Conservation (phyloP, 345 rosid species). For the Fremontodendron californicum region DNA sequence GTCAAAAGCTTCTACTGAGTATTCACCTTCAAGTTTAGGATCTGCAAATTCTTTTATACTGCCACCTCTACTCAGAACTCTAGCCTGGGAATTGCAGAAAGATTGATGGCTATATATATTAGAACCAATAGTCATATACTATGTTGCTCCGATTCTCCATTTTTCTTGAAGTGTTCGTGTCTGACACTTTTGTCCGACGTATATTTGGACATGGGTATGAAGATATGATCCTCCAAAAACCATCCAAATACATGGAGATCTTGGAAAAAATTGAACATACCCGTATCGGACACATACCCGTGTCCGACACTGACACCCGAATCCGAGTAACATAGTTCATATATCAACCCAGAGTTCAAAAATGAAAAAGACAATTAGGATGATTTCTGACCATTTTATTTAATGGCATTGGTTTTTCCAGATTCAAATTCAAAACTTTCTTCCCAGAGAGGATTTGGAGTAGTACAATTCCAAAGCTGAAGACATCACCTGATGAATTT, state of each 20-base stretch:
- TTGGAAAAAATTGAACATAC: no score
- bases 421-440: slow-evolving; percentile 42
- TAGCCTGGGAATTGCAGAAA: slow-evolving; percentile 38
- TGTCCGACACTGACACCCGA: no score
- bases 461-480: slow-evolving; percentile 49
- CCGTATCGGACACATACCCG: no score
- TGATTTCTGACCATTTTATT: slow-evolving; percentile 39
- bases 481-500: slow-evolving; percentile 43
- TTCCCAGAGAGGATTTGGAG: slow-evolving; percentile 47
- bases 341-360: neutral
- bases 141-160: no score
- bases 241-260: no score
- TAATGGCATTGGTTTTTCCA: slow-evolving; percentile 36
- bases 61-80: slow-evolving; percentile 33
- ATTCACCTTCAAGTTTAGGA: slow-evolving; percentile 42
- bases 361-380: neutral
- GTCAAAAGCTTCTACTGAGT: slow-evolving; percentile 43
- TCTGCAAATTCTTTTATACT: slow-evolving; percentile 34
- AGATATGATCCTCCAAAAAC: no score
- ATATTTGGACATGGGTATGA: no score
- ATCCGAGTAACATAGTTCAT: no score
- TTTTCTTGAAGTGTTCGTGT: no score
- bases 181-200: no score
- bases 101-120: neutral
- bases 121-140: neutral